phyloP scores from a whole-genome alignment of 2,329 filamentous ascomycete genomes.

The Erysiphe neolycopersici region DNA sequence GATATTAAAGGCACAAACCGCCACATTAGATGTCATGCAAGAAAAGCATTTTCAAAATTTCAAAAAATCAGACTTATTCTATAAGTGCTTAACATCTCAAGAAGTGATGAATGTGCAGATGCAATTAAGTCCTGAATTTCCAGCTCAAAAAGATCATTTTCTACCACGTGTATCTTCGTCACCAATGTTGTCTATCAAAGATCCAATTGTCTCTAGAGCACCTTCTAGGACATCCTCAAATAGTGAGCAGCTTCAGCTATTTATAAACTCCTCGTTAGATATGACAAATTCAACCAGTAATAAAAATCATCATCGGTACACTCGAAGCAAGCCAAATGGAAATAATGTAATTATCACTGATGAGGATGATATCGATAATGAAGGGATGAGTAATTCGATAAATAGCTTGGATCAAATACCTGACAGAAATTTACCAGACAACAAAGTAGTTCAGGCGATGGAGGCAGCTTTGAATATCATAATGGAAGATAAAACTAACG shows the following conservation, averaged over 20 bases:
- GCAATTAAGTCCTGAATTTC: neutral
- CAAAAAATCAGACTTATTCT: slow-evolving; percentile 80
- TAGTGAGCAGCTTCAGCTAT: slow-evolving; percentile 26
- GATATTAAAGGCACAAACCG: slow-evolving; percentile 58
- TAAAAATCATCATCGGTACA: neutral
- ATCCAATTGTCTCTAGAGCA: slow-evolving; percentile 19
- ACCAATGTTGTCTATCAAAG: slow-evolving; percentile 16
- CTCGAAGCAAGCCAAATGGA: slow-evolving; percentile 14
- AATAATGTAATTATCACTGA: slow-evolving; percentile 48
- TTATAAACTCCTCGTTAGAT: slow-evolving; percentile 31
- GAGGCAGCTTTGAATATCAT: slow-evolving; percentile 81
- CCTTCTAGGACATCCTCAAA: slow-evolving; percentile 19
- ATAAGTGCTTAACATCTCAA: slow-evolving; percentile 81
- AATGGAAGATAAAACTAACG: slow-evolving; percentile 50
- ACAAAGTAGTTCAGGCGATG: slow-evolving; percentile 69
- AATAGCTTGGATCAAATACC: slow-evolving; percentile 53
- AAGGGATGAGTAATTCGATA: slow-evolving; percentile 42
- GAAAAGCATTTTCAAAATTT: slow-evolving; percentile 58
- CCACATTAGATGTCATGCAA: slow-evolving; percentile 63
- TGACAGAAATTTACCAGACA: slow-evolving; percentile 35
- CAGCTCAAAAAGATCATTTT: slow-evolving; percentile 3
- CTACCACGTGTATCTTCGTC: slow-evolving; percentile 8
- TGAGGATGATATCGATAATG: slow-evolving; percentile 32
- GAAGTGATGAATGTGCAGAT: slow-evolving; percentile 27
- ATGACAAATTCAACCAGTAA: slow-evolving; percentile 18